These are phyloP conservation scores for Polytolypa hystricis DNA, from an alignment of 2,329 filamentous ascomycete species.

Conservation along the genomic window DNA sequence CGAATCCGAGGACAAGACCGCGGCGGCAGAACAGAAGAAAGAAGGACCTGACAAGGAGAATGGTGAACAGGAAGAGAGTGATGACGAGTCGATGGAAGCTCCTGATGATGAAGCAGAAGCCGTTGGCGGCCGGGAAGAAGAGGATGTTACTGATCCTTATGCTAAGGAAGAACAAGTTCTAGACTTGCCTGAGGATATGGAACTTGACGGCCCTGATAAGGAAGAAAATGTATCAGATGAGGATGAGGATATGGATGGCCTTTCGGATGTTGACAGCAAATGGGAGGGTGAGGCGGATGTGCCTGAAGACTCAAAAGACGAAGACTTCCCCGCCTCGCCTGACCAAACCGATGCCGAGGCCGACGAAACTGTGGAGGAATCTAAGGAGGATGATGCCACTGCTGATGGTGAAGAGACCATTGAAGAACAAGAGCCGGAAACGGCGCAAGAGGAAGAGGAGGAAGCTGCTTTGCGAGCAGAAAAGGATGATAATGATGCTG, in stretches of 20 bases:
- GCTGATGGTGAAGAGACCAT: constrained; percentile 24
- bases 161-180: constrained; percentile 71
- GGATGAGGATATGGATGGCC: constrained; percentile 37
- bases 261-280: constrained; percentile 31
- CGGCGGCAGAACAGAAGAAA: constrained; percentile 47
- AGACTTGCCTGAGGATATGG: constrained; percentile 78
- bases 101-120: constrained; percentile 51
- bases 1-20: constrained; percentile 47
- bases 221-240: constrained; percentile 40
- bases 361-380: constrained; percentile 17
- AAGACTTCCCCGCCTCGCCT: constrained; percentile 22
- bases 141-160: constrained; percentile 59
- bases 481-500: constrained; percentile 40
- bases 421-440: constrained; percentile 31
- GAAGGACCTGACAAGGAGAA: constrained; percentile 43
- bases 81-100: constrained; percentile 37
- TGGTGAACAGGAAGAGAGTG: constrained; percentile 49
- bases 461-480: constrained; percentile 37
- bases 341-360: constrained; percentile 31
- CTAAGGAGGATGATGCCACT: constrained; percentile 33
- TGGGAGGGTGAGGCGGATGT: constrained; percentile 19
- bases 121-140: constrained; percentile 49
- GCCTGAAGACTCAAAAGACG: constrained; percentile 13
- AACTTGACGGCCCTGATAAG: constrained; percentile 59
- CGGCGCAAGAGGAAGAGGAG: constrained; percentile 40